Percentiles rank a stretch among this genome's conserved stretches.
phyloP scores from a whole-genome alignment of 768 basidiomycete genomes.

The Lepiota brunneoincarnata region DNA sequence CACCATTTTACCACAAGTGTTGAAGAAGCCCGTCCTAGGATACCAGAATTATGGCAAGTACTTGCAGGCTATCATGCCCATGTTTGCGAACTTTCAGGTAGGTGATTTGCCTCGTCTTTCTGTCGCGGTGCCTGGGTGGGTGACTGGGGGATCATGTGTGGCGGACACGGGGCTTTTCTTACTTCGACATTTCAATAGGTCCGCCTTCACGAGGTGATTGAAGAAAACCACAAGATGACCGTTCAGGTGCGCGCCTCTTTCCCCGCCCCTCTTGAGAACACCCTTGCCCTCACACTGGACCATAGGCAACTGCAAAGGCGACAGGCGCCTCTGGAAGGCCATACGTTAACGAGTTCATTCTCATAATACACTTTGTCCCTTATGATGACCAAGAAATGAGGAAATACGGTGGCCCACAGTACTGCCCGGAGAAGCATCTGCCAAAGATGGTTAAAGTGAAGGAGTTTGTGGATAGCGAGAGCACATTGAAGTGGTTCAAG shows the following conservation, averaged over 20 bases:
- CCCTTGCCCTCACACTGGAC: not conserved
- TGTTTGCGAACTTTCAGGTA: slow-evolving; percentile 29
- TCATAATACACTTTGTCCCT: slow-evolving; percentile 21
- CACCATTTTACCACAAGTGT: slow-evolving; percentile 30
- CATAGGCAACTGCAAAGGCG: slow-evolving; percentile 24
- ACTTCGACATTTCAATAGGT: slow-evolving; percentile 17
- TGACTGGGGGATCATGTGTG: not conserved
- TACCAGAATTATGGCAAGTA: slow-evolving; percentile 32
- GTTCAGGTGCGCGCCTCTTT: slow-evolving; percentile 25
- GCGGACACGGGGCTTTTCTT: not conserved
- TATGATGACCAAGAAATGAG: not conserved
- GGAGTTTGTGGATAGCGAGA: slow-evolving; percentile 16
- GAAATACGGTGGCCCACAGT: not conserved
- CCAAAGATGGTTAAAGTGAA: slow-evolving; percentile 17
- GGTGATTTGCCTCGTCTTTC: slow-evolving; percentile 1
- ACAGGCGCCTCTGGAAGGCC: slow-evolving; percentile 23
- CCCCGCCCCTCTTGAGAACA: not conserved
- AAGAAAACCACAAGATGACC: slow-evolving; percentile 27
- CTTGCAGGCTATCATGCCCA: slow-evolving; percentile 22
- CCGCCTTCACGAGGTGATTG: slow-evolving; percentile 29
- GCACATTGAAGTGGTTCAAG: slow-evolving; percentile 13
- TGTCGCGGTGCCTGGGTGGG: not conserved
- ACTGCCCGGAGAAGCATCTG: slow-evolving; percentile 3
- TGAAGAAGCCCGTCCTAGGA: slow-evolving; percentile 32
- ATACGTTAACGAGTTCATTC: slow-evolving; percentile 22